Percentiles rank a stretch among this genome's conserved stretches.
Evolutionary conservation across 176 grass and related monocot genomes (phyloP).

Genomic region (Elaeis guineensis): DNA sequence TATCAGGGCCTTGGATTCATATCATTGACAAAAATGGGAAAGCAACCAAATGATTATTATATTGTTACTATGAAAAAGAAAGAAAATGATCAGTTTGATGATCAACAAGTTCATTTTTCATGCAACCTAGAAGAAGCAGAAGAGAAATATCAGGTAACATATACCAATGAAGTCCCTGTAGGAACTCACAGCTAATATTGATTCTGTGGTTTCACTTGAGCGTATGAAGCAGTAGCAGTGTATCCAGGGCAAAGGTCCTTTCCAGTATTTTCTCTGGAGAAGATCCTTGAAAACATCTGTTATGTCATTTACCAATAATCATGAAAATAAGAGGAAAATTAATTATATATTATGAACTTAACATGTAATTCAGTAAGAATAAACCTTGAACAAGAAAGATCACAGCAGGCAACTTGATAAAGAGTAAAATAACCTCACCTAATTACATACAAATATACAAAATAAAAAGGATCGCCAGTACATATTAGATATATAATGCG

Average conservation of each 20-base stretch:
- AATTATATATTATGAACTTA: constrained; percentile 3
- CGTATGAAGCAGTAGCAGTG: constrained; percentile 93
- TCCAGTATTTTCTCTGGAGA: constrained; percentile 68
- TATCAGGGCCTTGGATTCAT: too few species aligned
- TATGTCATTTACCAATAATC: neutral
- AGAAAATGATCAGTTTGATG: neutral
- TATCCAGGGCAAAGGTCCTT: constrained; percentile 67
- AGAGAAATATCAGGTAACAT: too few species aligned
- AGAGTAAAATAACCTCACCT: too few species aligned
- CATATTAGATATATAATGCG: too few species aligned
- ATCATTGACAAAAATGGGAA: neutral
- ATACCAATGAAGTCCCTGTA: too few species aligned
- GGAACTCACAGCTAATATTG: constrained; percentile 49
- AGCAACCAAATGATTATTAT: constrained; percentile 1
- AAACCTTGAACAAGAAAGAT: neutral
- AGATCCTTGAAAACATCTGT: constrained; percentile 66
- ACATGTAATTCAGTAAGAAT: constrained; percentile 19
- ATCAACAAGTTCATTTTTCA: constrained; percentile 9
- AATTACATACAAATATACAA: too few species aligned
- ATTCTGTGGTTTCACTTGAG: constrained; percentile 71
- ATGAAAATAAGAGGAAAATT: too few species aligned
- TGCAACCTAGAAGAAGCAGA: constrained; percentile 2
- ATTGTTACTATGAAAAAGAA: neutral
- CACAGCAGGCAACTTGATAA: neutral
- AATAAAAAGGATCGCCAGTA: too few species aligned